A percentile compares a stretch with the other conserved stretches of the same genome.
These are phyloP conservation scores for Sarcodon sp. DNA, from an alignment of 768 basidiomycete genomes.

Conservation along the genomic window DNA sequence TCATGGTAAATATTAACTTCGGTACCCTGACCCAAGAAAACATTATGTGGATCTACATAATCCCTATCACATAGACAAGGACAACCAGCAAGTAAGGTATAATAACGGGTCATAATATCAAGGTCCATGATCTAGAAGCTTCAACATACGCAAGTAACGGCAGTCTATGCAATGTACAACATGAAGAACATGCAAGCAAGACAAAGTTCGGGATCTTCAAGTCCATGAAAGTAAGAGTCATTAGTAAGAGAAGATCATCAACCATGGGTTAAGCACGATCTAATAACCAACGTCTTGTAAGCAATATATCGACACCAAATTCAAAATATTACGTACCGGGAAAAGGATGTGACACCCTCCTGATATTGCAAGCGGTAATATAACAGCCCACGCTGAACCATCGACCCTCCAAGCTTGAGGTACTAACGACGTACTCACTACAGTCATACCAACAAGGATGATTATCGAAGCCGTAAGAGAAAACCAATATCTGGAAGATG, in stretches of 20 bases:
- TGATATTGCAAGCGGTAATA: slow-evolving; percentile 60
- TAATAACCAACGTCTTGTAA: slow-evolving; percentile 11
- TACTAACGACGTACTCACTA: slow-evolving; percentile 39
- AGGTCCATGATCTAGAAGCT: no score
- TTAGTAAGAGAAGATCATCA: slow-evolving; percentile 70
- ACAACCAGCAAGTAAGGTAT: no score
- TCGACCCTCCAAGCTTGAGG: slow-evolving; percentile 56
- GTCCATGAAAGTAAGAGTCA: not conserved
- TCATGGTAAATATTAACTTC: no score
- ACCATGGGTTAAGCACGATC: slow-evolving; percentile 81
- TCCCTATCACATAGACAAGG: no score
- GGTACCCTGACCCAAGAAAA: no score
- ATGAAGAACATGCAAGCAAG: not conserved
- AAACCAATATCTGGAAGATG: slow-evolving; percentile 38
- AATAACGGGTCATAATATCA: no score
- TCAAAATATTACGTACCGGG: slow-evolving; percentile 35
- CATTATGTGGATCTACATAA: no score
- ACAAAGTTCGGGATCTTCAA: not conserved
- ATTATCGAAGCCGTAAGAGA: slow-evolving; percentile 42
- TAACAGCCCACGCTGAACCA: slow-evolving; percentile 54
- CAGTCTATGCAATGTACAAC: no score
- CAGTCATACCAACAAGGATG: slow-evolving; percentile 40
- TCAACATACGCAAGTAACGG: no score
- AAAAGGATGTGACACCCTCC: slow-evolving; percentile 58
- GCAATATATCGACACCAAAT: slow-evolving; percentile 6